These are phyloP conservation scores for Cryphonectria japonica DNA, from an alignment of 2,329 filamentous ascomycete species.

Conservation along the genomic window DNA sequence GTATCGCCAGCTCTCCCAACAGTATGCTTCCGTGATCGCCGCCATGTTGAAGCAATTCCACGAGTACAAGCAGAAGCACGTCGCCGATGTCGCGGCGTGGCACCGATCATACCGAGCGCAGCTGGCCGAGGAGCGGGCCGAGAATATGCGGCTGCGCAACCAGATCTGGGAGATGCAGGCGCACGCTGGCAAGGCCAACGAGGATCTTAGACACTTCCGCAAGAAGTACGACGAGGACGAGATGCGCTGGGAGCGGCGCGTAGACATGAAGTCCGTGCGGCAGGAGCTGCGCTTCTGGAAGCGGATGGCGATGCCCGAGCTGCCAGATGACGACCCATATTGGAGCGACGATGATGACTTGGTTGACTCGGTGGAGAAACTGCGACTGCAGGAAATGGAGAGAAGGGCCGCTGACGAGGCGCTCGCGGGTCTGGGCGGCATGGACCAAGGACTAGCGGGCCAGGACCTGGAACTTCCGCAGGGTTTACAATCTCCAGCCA, in stretches of 20 bases:
- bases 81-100: constrained; percentile 65
- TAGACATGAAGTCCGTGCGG: constrained; percentile 55
- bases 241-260: constrained; percentile 55
- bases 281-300: constrained; percentile 70
- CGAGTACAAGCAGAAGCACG: constrained; percentile 66
- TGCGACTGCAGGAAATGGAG: constrained; percentile 55
- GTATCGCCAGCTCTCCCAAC: constrained; percentile 60
- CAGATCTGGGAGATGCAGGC: constrained; percentile 71
- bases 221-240: constrained; percentile 60
- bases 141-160: constrained; percentile 65
- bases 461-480: constrained; percentile 32
- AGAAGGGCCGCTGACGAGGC: constrained; percentile 47
- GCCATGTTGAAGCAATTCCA: constrained; percentile 67
- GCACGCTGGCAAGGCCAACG: constrained; percentile 62
- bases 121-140: constrained; percentile 66
- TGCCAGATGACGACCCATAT: constrained; percentile 62
- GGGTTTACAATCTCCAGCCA: constrained; percentile 32
- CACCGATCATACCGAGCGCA: constrained; percentile 68
- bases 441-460: constrained; percentile 21
- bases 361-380: constrained; percentile 64
- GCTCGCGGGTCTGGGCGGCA: constrained; percentile 33
- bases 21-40: constrained; percentile 61
- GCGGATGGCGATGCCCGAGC: constrained; percentile 64
- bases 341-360: constrained; percentile 70
- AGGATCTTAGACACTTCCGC: constrained; percentile 60